A percentile compares a stretch with the other conserved stretches of the same genome.
Conservation (phyloP, 768 basidiomycete species). For the Mycena galericulata region DNA sequence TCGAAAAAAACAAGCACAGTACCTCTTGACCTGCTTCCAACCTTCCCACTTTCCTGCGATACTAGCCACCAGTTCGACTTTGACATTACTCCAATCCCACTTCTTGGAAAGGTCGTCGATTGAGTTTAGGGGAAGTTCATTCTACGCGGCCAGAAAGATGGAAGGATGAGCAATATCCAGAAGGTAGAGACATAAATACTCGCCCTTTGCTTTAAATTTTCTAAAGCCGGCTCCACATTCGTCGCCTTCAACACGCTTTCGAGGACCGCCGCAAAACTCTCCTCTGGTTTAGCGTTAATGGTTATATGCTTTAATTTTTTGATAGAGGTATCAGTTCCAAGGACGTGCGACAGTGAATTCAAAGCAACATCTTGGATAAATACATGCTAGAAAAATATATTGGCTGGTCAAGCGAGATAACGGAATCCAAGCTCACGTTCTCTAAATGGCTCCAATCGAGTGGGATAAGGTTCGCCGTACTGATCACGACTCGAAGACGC, state of each 20-base stretch:
- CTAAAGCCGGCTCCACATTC: conserved; percentile 72
- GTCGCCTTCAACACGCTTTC: conserved; percentile 23
- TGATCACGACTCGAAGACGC: conserved; percentile 81
- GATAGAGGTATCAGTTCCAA: neutral
- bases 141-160: conserved; percentile 51
- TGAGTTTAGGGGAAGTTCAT: conserved; percentile 69
- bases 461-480: conserved; percentile 88
- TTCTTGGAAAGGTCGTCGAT: conserved; percentile 72
- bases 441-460: conserved; percentile 93
- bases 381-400: conserved; percentile 8
- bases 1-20: conserved; percentile 30
- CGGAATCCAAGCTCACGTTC: conserved; percentile 66
- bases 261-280: conserved; percentile 13
- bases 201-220: conserved; percentile 14
- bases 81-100: conserved; percentile 89
- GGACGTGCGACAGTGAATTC: conserved; percentile 1
- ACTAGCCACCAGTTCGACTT: conserved; percentile 80
- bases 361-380: conserved; percentile 28
- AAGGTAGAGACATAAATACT: conserved; percentile 3
- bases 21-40: conserved; percentile 69
- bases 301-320: neutral
- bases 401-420: neutral
- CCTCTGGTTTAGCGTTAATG: neutral
- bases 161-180: no score
- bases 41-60: conserved; percentile 90